These are phyloP conservation scores for Inga oerstediana DNA, from an alignment of 306 rosid species.

Conservation along the genomic window DNA sequence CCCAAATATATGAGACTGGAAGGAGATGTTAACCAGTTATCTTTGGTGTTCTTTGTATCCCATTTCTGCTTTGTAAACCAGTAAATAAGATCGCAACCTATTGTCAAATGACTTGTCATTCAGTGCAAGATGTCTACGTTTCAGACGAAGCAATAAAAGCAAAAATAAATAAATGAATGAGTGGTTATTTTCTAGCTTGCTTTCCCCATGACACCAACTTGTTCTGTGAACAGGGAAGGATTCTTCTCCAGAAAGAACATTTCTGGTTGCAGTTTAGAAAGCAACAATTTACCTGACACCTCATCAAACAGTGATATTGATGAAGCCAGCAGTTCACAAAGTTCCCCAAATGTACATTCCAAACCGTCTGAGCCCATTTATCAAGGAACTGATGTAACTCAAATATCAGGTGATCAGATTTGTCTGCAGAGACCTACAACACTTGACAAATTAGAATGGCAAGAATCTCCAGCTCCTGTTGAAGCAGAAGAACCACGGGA, in stretches of 20 bases:
- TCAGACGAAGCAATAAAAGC: neutral
- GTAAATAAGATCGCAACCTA: neutral
- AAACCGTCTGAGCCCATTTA: conserved; percentile 40
- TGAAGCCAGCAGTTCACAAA: conserved; percentile 47
- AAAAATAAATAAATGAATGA: neutral
- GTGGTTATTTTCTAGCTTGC: neutral
- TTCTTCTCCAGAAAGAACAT: conserved; percentile 63
- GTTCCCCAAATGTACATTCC: conserved; percentile 40
- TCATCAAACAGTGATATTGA: conserved; percentile 46
- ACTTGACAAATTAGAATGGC: conserved; percentile 41
- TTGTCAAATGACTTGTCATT: neutral
- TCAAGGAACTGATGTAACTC: conserved; percentile 36
- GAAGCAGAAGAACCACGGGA: conserved; percentile 47
- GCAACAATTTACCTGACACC: conserved; percentile 52
- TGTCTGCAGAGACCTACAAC: conserved; percentile 40
- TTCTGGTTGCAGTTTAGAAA: conserved; percentile 59
- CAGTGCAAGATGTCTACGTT: neutral
- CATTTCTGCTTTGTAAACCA: neutral
- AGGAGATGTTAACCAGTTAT: neutral
- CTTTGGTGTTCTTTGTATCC: neutral
- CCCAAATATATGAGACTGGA: neutral
- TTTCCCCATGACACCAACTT: conserved; percentile 17
- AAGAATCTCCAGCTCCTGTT: conserved; percentile 41
- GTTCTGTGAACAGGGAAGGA: conserved; percentile 73
- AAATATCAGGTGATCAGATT: conserved; percentile 36